A percentile compares a stretch with the other conserved stretches of the same genome.
Evolutionary conservation across 179 eudicot species (phyloP).

Genomic region (Sideroxylon spinosum): DNA sequence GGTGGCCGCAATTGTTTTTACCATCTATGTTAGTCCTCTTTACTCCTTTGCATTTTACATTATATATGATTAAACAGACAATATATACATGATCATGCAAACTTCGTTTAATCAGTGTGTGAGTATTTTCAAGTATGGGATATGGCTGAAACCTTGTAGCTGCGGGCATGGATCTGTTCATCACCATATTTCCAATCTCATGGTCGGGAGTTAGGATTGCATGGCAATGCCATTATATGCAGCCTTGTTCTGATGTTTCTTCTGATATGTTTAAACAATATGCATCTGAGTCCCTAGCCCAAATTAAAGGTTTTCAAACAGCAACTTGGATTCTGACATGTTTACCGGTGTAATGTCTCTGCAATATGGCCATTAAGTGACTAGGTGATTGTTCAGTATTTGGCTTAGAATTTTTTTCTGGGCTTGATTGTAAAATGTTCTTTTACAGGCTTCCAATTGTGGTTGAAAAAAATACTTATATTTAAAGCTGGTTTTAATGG

Average conservation of each 20-base stretch:
- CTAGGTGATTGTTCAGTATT: neutral
- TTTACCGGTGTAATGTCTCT: neutral
- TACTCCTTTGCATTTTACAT: slow-evolving; percentile 9
- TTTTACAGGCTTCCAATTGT: neutral
- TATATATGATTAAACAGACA: no score
- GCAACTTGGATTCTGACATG: neutral
- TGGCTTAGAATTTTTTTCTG: neutral
- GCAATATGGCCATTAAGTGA: neutral
- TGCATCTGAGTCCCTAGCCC: neutral
- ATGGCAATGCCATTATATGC: neutral
- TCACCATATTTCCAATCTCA: neutral
- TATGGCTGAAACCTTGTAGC: neutral
- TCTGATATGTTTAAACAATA: neutral
- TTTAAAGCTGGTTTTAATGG: neutral
- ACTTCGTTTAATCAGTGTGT: neutral
- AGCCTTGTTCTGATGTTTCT: neutral
- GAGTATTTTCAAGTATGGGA: neutral
- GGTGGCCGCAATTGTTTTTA: slow-evolving; percentile 66
- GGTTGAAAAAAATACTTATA: neutral
- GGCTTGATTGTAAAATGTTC: neutral
- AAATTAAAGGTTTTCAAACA: slow-evolving; percentile 1
- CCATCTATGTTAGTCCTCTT: slow-evolving; percentile 65
- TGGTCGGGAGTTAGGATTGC: neutral
- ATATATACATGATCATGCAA: no score
- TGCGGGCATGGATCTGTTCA: neutral